These are phyloP conservation scores for Echium plantagineum DNA, from an alignment of 257 asterid genomes.

Conservation along the genomic window DNA sequence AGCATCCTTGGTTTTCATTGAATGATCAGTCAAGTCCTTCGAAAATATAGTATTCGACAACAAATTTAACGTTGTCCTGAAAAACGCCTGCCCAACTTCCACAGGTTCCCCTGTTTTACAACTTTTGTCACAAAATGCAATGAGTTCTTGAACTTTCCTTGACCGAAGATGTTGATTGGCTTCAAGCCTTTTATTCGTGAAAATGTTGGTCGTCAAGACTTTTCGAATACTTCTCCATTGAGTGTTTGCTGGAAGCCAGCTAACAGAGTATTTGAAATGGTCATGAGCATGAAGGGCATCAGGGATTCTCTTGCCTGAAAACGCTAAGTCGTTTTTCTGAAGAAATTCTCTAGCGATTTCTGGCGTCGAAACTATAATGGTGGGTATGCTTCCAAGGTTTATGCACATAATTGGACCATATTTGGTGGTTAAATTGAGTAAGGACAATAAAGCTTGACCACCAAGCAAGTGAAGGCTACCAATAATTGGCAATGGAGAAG, in stretches of 20 bases:
- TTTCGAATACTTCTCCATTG: conserved; percentile 7
- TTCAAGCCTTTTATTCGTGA: conserved; percentile 6
- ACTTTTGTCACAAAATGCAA: too few relatives aligned
- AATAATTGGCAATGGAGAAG: conserved; percentile 5
- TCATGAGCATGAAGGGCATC: neutral
- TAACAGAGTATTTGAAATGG: neutral
- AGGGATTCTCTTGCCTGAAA: conserved; percentile 4
- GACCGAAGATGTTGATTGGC: conserved; percentile 6
- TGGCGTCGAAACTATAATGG: conserved; percentile 6
- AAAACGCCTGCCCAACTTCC: too few relatives aligned
- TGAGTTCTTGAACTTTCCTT: conserved; percentile 1
- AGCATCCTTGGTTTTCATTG: neutral
- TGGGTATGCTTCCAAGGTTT: conserved; percentile 1
- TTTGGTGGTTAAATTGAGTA: conserved; percentile 7
- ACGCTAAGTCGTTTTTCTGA: conserved; percentile 1
- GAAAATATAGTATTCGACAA: too few relatives aligned
- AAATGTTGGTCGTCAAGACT: neutral
- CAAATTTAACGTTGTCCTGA: too few relatives aligned
- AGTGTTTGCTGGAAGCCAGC: conserved; percentile 2
- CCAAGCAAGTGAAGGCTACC: conserved; percentile 10
- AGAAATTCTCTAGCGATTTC: conserved; percentile 1
- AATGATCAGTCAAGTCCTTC: too few relatives aligned
- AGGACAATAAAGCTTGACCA: conserved; percentile 3
- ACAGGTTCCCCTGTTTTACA: too few relatives aligned
- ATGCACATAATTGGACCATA: conserved; percentile 10